Evolutionary conservation across 768 basidiomycete genomes (phyloP), one percentile per base, ranked within the genome.

Genomic region (Leucosporidium scottii): DNA sequence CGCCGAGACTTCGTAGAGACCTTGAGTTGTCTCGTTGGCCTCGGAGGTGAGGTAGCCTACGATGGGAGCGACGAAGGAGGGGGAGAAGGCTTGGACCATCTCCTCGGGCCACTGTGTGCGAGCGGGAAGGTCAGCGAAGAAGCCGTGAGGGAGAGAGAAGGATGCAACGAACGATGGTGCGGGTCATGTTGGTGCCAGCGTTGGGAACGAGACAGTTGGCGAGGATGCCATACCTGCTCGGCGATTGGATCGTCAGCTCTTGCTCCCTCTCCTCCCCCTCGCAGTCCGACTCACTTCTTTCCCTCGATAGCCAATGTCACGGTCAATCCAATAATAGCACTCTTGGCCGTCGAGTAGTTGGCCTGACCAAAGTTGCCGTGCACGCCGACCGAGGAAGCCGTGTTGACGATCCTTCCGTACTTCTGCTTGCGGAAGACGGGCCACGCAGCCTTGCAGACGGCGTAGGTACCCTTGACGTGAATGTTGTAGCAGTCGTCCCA

Each of bases 361-460:
- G 31, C 59, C 78, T 97, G 93, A 28, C 94, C 93, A 76, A 93
- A 91, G 80, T 96, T 20, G 21, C 56, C 51, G 36, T 65, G 25
- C 18, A 98, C 86, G 67, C 93, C 94, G 59, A 91, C 91, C 76
- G 87, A 87, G 3, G 93, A 97, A 67, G 86, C 84, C n/a, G 93
- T 97, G 36, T 90, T 94, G 61, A 98, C 84, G 75, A 99, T 93
- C 54, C 96, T 86, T 34, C 96, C 96, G 76, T 87, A 96, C 79
- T 91, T 92, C 78, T 98, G 94, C 80, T 92, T 88, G 79, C 89
- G 88, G 85, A 99, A 97, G 73, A 91, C 81, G 0, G 93, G 92
- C 96, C 96, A 99, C 30, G 90, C 88, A 8, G 94, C 96, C 76
- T 94, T 90, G 34, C 75, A 62, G 70, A 88, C 89, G 82, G 91